Percentiles rank a stretch among this genome's conserved stretches.
These are phyloP conservation scores for Artemisia argyi DNA, from an alignment of 129 eudicot genomes.

Conservation along the genomic window DNA sequence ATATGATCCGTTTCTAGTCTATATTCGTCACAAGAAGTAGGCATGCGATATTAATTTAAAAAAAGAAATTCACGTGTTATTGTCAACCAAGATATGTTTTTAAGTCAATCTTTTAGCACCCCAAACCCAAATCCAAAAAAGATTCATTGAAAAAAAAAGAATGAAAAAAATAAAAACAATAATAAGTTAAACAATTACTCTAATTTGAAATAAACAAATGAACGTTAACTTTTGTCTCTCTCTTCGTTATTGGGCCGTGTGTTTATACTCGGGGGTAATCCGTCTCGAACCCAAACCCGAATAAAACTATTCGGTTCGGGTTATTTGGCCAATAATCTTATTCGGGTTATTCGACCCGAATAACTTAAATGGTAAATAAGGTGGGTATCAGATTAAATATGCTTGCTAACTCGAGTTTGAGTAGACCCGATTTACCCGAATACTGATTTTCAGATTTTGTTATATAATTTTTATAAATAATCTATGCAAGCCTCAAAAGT, in stretches of 20 bases:
- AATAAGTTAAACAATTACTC: slow-evolving; percentile 11
- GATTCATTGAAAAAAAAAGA: slow-evolving; percentile 21
- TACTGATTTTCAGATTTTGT: no score
- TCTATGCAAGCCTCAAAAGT: no score
- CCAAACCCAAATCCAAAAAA: slow-evolving; percentile 34
- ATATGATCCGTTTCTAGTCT: slow-evolving; percentile 13
- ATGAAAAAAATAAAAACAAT: not conserved
- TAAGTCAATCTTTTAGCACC: slow-evolving; percentile 24
- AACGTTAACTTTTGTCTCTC: slow-evolving; percentile 20
- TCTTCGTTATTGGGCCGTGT: slow-evolving; percentile 35
- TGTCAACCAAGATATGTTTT: slow-evolving; percentile 35
- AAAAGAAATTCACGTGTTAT: slow-evolving; percentile 30
- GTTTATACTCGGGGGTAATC: not conserved
- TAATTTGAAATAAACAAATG: slow-evolving; percentile 27
- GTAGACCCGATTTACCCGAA: no score
- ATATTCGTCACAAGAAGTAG: slow-evolving; percentile 40
- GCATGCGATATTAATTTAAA: slow-evolving; percentile 37
- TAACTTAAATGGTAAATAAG: no score
- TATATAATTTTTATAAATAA: no score
- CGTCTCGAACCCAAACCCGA: no score
- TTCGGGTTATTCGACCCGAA: no score
- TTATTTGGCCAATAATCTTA: no score
- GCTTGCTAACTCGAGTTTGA: no score
- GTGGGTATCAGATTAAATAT: no score
- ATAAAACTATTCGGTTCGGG: no score